Evolutionary conservation across 768 basidiomycete genomes (phyloP).

Genomic region (Phylloporus rhodoxanthus): DNA sequence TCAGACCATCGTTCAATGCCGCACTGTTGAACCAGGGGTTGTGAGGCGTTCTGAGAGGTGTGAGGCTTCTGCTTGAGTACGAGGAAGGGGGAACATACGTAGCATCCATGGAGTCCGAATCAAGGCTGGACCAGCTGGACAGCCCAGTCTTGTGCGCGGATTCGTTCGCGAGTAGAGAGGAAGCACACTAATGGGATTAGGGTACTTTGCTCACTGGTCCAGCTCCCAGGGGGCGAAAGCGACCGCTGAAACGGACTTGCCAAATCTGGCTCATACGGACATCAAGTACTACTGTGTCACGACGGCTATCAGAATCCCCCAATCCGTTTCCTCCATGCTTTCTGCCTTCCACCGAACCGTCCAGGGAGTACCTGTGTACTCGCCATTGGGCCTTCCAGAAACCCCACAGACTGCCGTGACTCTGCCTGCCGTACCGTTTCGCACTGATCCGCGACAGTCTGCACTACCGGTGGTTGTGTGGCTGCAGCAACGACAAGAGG

Average conservation of each 20-base stretch:
- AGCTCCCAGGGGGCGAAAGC: neutral
- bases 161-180: constrained; percentile 17
- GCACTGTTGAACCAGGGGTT: constrained; percentile 59
- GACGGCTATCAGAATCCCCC: constrained; percentile 58
- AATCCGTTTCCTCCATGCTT: constrained; percentile 56
- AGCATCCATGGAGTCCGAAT: constrained; percentile 69
- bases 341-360: constrained; percentile 63
- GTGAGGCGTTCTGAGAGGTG: constrained; percentile 40
- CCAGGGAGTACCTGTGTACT: constrained; percentile 74
- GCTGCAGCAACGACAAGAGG: constrained; percentile 36
- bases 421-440: constrained; percentile 6
- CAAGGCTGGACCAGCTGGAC: constrained; percentile 50
- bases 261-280: constrained; percentile 11
- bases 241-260: constrained; percentile 19
- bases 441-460: constrained; percentile 2
- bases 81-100: constrained; percentile 33
- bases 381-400: constrained; percentile 42
- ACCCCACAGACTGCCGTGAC: constrained; percentile 15
- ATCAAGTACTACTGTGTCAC: neutral
- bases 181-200: constrained; percentile 15
- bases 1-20: constrained; percentile 58
- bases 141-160: constrained; percentile 65
- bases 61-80: constrained; percentile 16
- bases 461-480: constrained; percentile 17
- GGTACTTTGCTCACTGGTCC: constrained; percentile 20